phyloP scores from a whole-genome alignment of 2,329 filamentous ascomycete genomes.

The Dactylonectria macrodidyma region DNA sequence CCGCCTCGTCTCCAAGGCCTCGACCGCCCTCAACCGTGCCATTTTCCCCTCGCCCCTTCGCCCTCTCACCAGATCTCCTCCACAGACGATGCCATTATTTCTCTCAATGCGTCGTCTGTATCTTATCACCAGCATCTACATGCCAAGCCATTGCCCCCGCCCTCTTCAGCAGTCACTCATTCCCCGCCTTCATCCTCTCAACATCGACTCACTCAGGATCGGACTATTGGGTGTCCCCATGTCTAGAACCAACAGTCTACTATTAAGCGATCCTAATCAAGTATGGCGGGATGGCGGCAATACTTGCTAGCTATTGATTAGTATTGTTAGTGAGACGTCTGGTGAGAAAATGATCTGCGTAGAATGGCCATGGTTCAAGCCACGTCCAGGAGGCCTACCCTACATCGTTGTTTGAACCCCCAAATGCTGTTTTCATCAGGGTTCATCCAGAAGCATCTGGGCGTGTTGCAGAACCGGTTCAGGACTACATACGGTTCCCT shows the following conservation, averaged over 20 bases:
- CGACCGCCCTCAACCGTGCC: conserved; percentile 10
- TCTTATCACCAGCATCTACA: conserved; percentile 3
- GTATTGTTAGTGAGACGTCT: not conserved
- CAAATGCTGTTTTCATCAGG: no score
- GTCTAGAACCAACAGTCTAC: not conserved
- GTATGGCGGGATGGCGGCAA: not conserved
- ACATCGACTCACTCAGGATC: not conserved
- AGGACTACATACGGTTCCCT: no score
- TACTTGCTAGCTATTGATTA: not conserved
- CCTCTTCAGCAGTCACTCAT: not conserved
- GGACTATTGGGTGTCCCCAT: not conserved
- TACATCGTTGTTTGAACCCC: not conserved
- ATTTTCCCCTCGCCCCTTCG: not conserved
- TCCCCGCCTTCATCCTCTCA: not conserved
- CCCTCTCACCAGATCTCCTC: not conserved
- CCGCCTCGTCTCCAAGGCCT: conserved; percentile 4
- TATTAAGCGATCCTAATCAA: not conserved
- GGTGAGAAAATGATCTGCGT: not conserved
- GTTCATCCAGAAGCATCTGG: not conserved
- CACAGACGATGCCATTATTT: not conserved
- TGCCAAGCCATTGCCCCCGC: not conserved
- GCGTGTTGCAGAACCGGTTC: not conserved
- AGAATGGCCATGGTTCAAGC: not conserved
- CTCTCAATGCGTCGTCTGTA: not conserved
- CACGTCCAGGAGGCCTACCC: not conserved